Percentiles rank a stretch among this genome's conserved stretches.
Conservation (phyloP, 805 yeast species). For the Starmerella etchellsii region DNA sequence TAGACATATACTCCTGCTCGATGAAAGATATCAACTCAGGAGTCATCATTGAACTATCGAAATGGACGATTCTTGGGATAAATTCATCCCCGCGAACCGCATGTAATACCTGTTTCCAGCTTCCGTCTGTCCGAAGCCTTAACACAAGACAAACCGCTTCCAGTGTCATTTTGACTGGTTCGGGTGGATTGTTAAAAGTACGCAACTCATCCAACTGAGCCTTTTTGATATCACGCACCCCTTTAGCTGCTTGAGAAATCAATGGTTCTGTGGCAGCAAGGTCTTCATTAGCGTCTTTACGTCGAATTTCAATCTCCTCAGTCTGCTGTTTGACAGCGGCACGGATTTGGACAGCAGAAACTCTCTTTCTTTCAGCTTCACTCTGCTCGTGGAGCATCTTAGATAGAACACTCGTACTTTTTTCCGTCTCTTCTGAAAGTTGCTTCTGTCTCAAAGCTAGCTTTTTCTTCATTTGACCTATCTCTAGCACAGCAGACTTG, state of each 20-base stretch:
- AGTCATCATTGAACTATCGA: constrained; percentile 52
- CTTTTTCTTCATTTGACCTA: constrained; percentile 42
- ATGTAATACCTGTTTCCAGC: constrained; percentile 75
- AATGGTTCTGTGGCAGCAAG: constrained; percentile 75
- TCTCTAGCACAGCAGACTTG: constrained; percentile 63
- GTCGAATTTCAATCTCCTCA: constrained; percentile 41
- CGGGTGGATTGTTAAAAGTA: constrained; percentile 85
- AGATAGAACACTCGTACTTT: constrained; percentile 59
- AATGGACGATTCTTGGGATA: constrained; percentile 66
- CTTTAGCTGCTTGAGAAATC: constrained; percentile 66
- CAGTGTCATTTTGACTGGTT: constrained; percentile 66
- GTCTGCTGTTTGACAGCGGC: constrained; percentile 58
- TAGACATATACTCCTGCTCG: constrained; percentile 46
- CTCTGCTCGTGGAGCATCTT: constrained; percentile 74
- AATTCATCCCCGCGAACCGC: constrained; percentile 80
- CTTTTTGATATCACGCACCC: constrained; percentile 86
- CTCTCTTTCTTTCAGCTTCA: constrained; percentile 83
- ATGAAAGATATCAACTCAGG: constrained; percentile 41
- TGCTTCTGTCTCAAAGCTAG: constrained; percentile 41
- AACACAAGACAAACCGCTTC: constrained; percentile 79
- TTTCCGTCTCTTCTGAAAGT: constrained; percentile 45
- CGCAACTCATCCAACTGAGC: constrained; percentile 82
- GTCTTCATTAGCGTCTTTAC: constrained; percentile 44
- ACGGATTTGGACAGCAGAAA: constrained; percentile 67
- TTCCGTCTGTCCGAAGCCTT: constrained; percentile 44